Evolutionary conservation across 2,329 filamentous ascomycete genomes (phyloP), one percentile per base, ranked within the genome.

Genomic region (Alternaria viburni): DNA sequence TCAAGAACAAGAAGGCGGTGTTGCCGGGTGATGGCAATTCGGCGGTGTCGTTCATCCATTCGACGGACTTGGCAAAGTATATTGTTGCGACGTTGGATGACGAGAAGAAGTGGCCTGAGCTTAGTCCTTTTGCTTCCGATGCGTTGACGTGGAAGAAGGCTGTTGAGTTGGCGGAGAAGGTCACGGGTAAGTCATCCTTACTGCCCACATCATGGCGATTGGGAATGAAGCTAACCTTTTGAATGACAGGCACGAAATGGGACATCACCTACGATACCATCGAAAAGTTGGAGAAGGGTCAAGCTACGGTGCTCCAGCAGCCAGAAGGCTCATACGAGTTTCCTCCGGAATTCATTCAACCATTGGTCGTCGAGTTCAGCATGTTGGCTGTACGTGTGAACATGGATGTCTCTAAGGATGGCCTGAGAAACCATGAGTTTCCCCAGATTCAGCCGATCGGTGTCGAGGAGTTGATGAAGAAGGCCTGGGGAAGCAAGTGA

Each of bases 81-180:
- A 49, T 69, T 11, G 70, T 45, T 47, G 66, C 62, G 6, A 11
- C 57, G 25, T 25, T 73, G 1, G 45, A 56, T 4, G 50, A 59
- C 3, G 30, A 60, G 26, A 32, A 54, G 12, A 61, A 54, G 9
- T 72, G 84, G 84, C 78, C 82, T 0, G 74, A 78, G 32, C 61
- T 71, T 6, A 68, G 70, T 2, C 74, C 64, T 41, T 62, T 82
- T 51, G 66, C 81, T 66, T 82, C 82, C 0, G 83, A 84, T 57
- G 77, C 77, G 44, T 59, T 82, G 15, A 83, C 82, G 1, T 83
- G 78, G 70, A 84, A 84, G 44, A 75, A 86, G 66, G 69, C 85
- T 7, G 57, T 86, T n/a, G 49, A 54, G n/a, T 61, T 82, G 15
- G 83, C 80, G 0, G 82, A 85, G 66, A 74, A 80, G 46, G 73